Evolutionary conservation across 768 basidiomycete species (phyloP).

Genomic region (Porpolomopsis calyptriformis): DNA sequence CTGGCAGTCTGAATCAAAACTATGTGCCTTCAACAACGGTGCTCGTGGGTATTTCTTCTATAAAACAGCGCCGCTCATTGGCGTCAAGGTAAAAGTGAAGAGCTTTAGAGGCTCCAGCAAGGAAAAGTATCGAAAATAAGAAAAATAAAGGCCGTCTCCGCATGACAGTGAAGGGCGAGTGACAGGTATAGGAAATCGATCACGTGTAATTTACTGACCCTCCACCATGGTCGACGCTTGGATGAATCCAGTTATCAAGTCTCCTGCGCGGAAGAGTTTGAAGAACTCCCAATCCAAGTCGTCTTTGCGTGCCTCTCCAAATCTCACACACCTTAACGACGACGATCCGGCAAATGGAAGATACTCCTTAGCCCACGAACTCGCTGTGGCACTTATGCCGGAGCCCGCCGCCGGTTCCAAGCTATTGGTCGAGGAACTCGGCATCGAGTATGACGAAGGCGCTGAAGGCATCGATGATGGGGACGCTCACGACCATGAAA

Average conservation of each 20-base stretch:
- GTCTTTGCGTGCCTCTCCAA: slow-evolving; percentile 37
- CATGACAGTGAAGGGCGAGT: background rate
- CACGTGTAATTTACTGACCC: no score
- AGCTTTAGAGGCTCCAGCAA: slow-evolving; percentile 46
- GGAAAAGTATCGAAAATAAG: slow-evolving; percentile 18
- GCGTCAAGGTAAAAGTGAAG: slow-evolving; percentile 97
- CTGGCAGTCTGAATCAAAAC: background rate
- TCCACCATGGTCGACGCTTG: no score
- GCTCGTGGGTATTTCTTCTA: slow-evolving; percentile 90
- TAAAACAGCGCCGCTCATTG: slow-evolving; percentile 87
- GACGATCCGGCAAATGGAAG: slow-evolving; percentile 38
- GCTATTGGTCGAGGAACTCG: slow-evolving; percentile 78
- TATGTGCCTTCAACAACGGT: slow-evolving; percentile 86
- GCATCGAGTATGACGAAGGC: slow-evolving; percentile 81
- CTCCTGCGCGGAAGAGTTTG: slow-evolving; percentile 25
- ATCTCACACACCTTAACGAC: slow-evolving; percentile 22
- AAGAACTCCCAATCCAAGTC: slow-evolving; percentile 37
- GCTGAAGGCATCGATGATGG: slow-evolving; percentile 68
- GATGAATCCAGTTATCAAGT: no score
- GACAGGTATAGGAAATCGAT: no score
- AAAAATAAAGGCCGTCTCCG: background rate
- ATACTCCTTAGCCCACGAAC: slow-evolving; percentile 77
- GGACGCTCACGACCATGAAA: slow-evolving; percentile 16
- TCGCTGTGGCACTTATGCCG: slow-evolving; percentile 79
- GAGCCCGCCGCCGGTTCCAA: slow-evolving; percentile 72